Percentiles rank a stretch among this genome's conserved stretches.
These are phyloP conservation scores for Xylaria sp. DNA, from an alignment of 2,329 filamentous ascomycete genomes.

Conservation along the genomic window DNA sequence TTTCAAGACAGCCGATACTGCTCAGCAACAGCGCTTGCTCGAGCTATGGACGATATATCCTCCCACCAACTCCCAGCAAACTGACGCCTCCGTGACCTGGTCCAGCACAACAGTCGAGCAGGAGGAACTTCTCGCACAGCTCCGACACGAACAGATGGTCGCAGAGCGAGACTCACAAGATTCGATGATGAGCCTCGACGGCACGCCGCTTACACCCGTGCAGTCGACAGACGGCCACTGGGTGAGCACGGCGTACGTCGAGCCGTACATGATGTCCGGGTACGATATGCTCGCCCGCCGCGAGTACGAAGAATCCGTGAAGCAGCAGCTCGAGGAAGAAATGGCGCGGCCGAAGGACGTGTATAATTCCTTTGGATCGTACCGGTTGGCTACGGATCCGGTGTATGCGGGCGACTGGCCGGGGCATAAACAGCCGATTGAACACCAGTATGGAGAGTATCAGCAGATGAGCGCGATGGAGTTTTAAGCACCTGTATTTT, in stretches of 20 bases:
- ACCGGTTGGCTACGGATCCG: slow-evolving; percentile 59
- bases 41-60: slow-evolving; percentile 83
- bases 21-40: slow-evolving; percentile 68
- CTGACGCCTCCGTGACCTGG: slow-evolving; percentile 50
- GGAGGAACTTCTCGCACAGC: slow-evolving; percentile 53
- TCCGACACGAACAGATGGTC: slow-evolving; percentile 53
- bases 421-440: slow-evolving; percentile 54
- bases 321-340: slow-evolving; percentile 32
- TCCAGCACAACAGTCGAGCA: slow-evolving; percentile 50
- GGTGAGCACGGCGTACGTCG: slow-evolving; percentile 47
- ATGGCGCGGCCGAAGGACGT: slow-evolving; percentile 35
- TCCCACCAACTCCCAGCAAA: slow-evolving; percentile 51
- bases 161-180: slow-evolving; percentile 41
- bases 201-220: slow-evolving; percentile 43
- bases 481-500: slow-evolving; percentile 8
- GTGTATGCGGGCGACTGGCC: slow-evolving; percentile 54
- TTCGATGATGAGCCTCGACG: slow-evolving; percentile 49
- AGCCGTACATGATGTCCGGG: slow-evolving; percentile 80
- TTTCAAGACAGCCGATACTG: slow-evolving; percentile 67
- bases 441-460: slow-evolving; percentile 62
- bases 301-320: slow-evolving; percentile 53
- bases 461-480: slow-evolving; percentile 41
- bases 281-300: slow-evolving; percentile 66
- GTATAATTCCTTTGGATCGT: slow-evolving; percentile 45
- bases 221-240: slow-evolving; percentile 52